Percentiles rank a stretch among this genome's conserved stretches.
Conservation (phyloP, 106 monocot species). For the Posidonia australis region DNA sequence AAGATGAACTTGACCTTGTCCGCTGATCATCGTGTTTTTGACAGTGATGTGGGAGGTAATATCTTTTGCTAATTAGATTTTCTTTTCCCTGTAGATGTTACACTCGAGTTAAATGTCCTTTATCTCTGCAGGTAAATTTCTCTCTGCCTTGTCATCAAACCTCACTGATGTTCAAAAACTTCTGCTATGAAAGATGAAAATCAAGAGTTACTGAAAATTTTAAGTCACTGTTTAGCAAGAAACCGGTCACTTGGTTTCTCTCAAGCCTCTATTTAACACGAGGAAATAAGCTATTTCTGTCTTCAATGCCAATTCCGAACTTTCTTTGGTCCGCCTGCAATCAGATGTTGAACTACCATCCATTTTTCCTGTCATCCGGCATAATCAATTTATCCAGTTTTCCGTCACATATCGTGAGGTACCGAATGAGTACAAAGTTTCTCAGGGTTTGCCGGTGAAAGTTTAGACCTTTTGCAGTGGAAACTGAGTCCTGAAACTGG, state of each 20-base stretch:
- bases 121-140: conserved; percentile 63
- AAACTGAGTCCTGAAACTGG: too few species aligned
- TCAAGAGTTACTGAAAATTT: neutral
- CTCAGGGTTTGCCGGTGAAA: too few species aligned
- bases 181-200: conserved; percentile 34
- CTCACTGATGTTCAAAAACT: conserved; percentile 67
- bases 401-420: neutral
- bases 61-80: neutral
- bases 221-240: neutral
- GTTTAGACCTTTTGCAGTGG: too few species aligned
- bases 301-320: neutral
- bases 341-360: neutral
- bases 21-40: conserved; percentile 87
- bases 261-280: neutral
- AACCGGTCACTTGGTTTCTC: neutral
- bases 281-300: neutral
- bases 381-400: neutral
- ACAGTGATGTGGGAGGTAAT: conserved; percentile 59
- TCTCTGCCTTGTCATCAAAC: conserved; percentile 49
- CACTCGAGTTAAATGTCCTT: neutral
- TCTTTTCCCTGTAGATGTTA: neutral
- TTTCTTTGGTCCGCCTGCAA: neutral
- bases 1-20: conserved; percentile 89
- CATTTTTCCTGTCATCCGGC: neutral
- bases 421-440: too few species aligned